Evolutionary conservation across 305 asterid species (phyloP).

Genomic region (Solanum aculeatissimum): DNA sequence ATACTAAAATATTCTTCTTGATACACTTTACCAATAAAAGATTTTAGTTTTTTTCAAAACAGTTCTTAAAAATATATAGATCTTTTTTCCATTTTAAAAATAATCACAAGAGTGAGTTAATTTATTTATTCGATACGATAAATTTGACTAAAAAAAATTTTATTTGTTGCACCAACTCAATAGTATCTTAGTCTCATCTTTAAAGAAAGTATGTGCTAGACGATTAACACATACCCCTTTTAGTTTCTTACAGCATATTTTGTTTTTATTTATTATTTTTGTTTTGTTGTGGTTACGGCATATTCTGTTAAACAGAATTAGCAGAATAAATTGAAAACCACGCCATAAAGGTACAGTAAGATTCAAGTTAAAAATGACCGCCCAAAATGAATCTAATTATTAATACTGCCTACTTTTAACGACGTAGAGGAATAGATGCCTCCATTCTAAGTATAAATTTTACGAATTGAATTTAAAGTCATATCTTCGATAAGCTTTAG

Average conservation of each 20-base stretch:
- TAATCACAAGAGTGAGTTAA: too few relatives aligned
- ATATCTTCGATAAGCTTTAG: not conserved
- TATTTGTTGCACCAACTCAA: too few relatives aligned
- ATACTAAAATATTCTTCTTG: not conserved
- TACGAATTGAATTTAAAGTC: not conserved
- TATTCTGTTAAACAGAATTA: not conserved
- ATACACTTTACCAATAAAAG: not conserved
- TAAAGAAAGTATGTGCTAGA: too few relatives aligned
- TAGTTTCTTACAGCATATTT: not conserved
- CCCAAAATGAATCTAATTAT: not conserved
- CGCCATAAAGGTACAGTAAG: not conserved
- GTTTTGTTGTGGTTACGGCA: not conserved
- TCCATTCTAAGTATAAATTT: not conserved
- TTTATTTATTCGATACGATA: too few relatives aligned
- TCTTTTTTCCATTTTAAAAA: too few relatives aligned
- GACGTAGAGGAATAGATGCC: not conserved
- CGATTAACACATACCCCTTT: too few relatives aligned
- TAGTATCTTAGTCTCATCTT: too few relatives aligned
- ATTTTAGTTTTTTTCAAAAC: not conserved
- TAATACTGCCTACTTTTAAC: not conserved
- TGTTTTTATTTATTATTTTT: too few relatives aligned
- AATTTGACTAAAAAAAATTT: too few relatives aligned
- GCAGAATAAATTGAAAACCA: not conserved
- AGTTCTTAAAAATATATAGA: not conserved
- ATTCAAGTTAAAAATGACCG: not conserved